phyloP scores from a whole-genome alignment of 116 monocot genomes.

The Dioscorea cayenensis region DNA sequence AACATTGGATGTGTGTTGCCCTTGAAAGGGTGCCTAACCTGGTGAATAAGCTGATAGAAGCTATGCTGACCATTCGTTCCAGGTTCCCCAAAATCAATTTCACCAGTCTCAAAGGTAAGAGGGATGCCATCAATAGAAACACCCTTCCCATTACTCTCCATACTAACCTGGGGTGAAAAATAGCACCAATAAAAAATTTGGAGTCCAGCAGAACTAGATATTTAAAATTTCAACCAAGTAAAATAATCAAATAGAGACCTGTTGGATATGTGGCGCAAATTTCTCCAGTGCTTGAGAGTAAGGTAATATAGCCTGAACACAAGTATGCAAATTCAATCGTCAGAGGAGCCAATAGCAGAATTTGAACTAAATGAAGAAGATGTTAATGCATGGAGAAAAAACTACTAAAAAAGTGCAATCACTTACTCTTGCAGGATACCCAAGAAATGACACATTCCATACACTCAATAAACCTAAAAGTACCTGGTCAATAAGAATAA shows the following conservation, averaged over 20 bases:
- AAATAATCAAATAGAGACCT: slow-evolving; percentile 37
- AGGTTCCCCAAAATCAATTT: slow-evolving; percentile 99
- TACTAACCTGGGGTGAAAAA: slow-evolving; percentile 66
- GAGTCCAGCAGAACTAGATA: not conserved
- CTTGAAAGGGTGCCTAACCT: slow-evolving; percentile 40
- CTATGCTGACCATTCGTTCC: slow-evolving; percentile 99
- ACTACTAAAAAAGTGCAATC: not conserved
- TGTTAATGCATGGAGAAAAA: not conserved
- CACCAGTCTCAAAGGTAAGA: slow-evolving; percentile 86
- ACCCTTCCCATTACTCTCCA: slow-evolving; percentile 99
- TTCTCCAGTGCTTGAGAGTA: slow-evolving; percentile 95
- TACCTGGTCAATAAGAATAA: slow-evolving; percentile 45
- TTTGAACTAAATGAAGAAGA: not conserved
- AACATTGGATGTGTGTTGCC: not conserved
- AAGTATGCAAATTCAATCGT: not conserved
- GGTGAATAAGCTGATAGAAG: slow-evolving; percentile 96
- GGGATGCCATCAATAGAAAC: slow-evolving; percentile 91
- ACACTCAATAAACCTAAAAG: slow-evolving; percentile 90
- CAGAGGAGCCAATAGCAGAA: not conserved
- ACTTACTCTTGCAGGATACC: slow-evolving; percentile 91
- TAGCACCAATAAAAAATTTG: slow-evolving; percentile 2
- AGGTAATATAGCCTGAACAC: slow-evolving; percentile 80
- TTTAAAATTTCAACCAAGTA: not conserved
- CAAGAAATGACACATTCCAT: slow-evolving; percentile 94
- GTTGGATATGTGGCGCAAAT: slow-evolving; percentile 97